Evolutionary conservation across 352 stramenopile species (phyloP).

Genomic region (Phytophthora macrochlamydospora): DNA sequence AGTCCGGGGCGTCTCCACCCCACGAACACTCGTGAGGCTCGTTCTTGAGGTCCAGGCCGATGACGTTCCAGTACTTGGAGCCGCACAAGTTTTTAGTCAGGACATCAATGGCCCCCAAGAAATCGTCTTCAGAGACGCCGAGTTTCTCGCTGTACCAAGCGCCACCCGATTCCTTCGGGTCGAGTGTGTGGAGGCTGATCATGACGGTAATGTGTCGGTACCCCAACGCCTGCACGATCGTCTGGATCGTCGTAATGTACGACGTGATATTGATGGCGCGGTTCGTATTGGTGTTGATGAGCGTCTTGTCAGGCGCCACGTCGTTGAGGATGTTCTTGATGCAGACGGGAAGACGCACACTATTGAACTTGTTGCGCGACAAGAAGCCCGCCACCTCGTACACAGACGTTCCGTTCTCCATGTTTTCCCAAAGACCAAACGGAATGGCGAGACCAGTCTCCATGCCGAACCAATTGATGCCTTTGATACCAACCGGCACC

Average conservation of each 20-base stretch:
- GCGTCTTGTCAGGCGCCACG: constrained; percentile 38
- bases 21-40: constrained; percentile 67
- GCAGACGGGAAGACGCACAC: constrained; percentile 60
- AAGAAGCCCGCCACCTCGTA: constrained; percentile 74
- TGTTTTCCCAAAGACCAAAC: constrained; percentile 77
- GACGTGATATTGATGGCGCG: constrained; percentile 66
- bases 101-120: constrained; percentile 55
- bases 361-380: constrained; percentile 77
- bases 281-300: constrained; percentile 76
- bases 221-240: constrained; percentile 56
- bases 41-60: constrained; percentile 79
- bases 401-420: constrained; percentile 63
- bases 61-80: constrained; percentile 68
- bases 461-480: constrained; percentile 83
- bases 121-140: constrained; percentile 59
- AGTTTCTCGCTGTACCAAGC: constrained; percentile 61
- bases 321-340: constrained; percentile 61
- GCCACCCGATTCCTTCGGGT: constrained; percentile 46
- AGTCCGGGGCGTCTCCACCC: constrained; percentile 46
- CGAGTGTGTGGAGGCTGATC: constrained; percentile 74
- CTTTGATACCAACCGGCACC: constrained; percentile 57
- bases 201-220: constrained; percentile 73
- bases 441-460: constrained; percentile 66
- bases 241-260: constrained; percentile 70
- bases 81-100: constrained; percentile 64